phyloP scores from a whole-genome alignment of 352 stramenopile genomes.

The Globisporangium acanthophoron region DNA sequence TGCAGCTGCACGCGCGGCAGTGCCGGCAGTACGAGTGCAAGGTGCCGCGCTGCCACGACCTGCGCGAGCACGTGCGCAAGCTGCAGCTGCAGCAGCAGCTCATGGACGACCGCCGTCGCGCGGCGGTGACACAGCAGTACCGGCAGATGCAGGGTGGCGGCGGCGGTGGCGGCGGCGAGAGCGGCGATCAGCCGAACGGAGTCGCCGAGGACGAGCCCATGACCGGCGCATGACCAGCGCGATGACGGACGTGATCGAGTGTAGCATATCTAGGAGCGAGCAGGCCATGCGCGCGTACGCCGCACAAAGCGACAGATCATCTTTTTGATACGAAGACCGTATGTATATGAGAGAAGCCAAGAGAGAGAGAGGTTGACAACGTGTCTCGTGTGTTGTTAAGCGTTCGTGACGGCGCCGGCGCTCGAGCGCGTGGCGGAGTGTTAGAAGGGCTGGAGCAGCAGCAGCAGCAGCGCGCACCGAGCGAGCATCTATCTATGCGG shows the following conservation, averaged over 20 bases:
- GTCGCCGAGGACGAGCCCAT: slow-evolving; percentile 26
- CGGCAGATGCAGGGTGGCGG: slow-evolving; percentile 79
- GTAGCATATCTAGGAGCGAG: slow-evolving; percentile 9
- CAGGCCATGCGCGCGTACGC: too few relatives aligned
- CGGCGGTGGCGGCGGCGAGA: slow-evolving; percentile 1
- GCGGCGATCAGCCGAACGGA: slow-evolving; percentile 4
- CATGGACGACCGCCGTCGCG: slow-evolving; percentile 95
- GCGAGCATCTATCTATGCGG: slow-evolving; percentile 19
- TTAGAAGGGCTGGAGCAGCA: background rate
- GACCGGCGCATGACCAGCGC: slow-evolving; percentile 11
- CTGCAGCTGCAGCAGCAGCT: slow-evolving; percentile 96
- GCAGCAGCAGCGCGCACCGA: background rate
- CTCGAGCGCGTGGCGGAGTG: too few relatives aligned
- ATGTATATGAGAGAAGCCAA: too few relatives aligned
- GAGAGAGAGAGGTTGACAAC: too few relatives aligned
- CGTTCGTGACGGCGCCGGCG: too few relatives aligned
- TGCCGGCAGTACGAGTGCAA: slow-evolving; percentile 93
- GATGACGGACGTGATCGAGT: slow-evolving; percentile 2
- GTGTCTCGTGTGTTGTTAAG: too few relatives aligned
- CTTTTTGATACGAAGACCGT: too few relatives aligned
- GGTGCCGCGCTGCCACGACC: slow-evolving; percentile 95
- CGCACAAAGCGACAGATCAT: too few relatives aligned
- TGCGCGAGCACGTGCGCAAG: slow-evolving; percentile 94
- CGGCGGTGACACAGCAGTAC: slow-evolving; percentile 84
- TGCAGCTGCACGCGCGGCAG: slow-evolving; percentile 96